Evolutionary conservation across 2,329 filamentous ascomycete genomes (phyloP), one percentile per base, ranked within the genome.

Genomic region (Cercospora canescens): DNA sequence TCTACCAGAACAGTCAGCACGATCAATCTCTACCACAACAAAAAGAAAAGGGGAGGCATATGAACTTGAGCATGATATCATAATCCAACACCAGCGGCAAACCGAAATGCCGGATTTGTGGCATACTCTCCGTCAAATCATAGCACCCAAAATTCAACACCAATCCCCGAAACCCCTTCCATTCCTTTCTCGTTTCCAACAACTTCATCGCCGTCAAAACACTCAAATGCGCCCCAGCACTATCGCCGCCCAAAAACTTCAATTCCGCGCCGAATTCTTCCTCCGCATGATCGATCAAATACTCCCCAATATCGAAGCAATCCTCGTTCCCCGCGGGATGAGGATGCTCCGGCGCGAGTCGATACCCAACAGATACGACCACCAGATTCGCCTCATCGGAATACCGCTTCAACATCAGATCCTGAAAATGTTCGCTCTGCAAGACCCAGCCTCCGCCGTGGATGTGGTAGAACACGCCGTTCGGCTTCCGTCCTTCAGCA

Each of bases 261-360:
- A 84, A 60, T 3, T 74, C 71, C 0, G 75, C 79, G 9, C 82
- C 82, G 69, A 79, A 84, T 5, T 79, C 69, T 7, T 68, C 68
- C 65, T 80, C 73, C 0, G 81, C 80, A 65, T 85, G 78, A 61
- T 85, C 81, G 28, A 85, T 75, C 1, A 88, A 77, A 74, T 84
- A 85, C 65, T 85, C 82, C 0, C 81, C 86, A 4, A 81, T 84
- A 71, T 88, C 86, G 70, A 83, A 82, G 75, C 85, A 87, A 73
- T 89, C 87, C 60, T 88, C 79, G 4, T 82, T 80, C 0, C 80
- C 83, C 0, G 80, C 80, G 0, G 87, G 87, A 72, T 82, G 88
- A 0, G 86, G 85, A 69, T 88, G 66, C 72, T 89, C 86, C 0
- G 87, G 87, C 0, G 86, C 86, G 18, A 87, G 81, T 30, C 87